Evolutionary conservation across 768 basidiomycete species (phyloP).

Genomic region (Daedaleopsis nitida): DNA sequence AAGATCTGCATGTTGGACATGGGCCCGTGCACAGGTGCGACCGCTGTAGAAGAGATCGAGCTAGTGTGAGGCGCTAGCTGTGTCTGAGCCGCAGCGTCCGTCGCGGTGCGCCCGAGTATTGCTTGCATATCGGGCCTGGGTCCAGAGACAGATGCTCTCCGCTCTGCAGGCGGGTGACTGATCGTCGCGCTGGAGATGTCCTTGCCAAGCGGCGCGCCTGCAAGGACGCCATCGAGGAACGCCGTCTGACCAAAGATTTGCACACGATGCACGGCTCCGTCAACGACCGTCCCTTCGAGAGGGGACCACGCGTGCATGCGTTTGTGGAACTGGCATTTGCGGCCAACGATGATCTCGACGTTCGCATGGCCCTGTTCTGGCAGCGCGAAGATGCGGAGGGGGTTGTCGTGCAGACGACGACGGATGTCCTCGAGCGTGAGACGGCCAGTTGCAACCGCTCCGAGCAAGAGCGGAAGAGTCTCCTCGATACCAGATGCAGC

Average conservation of each 20-base stretch:
- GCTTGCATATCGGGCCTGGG: conserved; percentile 19
- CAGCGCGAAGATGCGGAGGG: conserved; percentile 86
- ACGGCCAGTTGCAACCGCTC: conserved; percentile 78
- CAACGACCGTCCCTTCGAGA: conserved; percentile 57
- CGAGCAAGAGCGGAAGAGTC: conserved; percentile 82
- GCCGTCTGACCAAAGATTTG: conserved; percentile 87
- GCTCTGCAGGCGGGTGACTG: conserved; percentile 40
- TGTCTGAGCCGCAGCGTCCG: conserved; percentile 13
- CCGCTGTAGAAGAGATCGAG: conserved; percentile 4
- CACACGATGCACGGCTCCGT: conserved; percentile 87
- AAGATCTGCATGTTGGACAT: conserved; percentile 40
- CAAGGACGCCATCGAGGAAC: conserved; percentile 82
- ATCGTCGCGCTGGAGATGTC: conserved; percentile 71
- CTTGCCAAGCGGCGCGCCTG: conserved; percentile 59
- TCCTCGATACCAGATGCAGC: conserved; percentile 85
- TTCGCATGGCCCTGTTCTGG: conserved; percentile 85
- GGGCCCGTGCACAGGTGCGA: conserved; percentile 33
- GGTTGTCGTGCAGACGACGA: conserved; percentile 87
- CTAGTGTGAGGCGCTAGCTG: conserved; percentile 5
- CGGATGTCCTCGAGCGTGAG: conserved; percentile 84
- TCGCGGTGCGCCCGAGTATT: conserved; percentile 4
- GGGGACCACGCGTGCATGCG: conserved; percentile 79
- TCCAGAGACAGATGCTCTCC: conserved; percentile 24
- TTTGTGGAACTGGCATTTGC: conserved; percentile 50
- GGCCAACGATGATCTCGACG: conserved; percentile 90